These are phyloP conservation scores for Cucurbita argyrosperma DNA, from an alignment of 306 rosid genomes.

Conservation along the genomic window DNA sequence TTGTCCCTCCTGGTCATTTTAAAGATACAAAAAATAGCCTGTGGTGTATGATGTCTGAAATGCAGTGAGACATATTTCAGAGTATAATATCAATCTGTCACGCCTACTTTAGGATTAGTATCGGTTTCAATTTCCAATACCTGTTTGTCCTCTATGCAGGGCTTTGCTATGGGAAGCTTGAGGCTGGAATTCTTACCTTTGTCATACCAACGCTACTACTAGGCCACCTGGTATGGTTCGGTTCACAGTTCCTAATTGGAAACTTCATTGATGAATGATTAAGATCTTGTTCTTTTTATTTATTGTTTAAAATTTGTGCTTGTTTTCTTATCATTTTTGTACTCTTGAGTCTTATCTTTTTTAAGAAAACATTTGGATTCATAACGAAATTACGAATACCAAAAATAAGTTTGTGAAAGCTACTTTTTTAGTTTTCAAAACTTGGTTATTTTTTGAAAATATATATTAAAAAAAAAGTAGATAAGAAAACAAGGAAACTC, in stretches of 20 bases:
- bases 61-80: neutral
- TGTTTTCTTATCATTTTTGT: too few relatives aligned
- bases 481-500: too few relatives aligned
- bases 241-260: neutral
- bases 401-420: too few relatives aligned
- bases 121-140: neutral
- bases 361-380: too few relatives aligned
- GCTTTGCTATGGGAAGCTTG: conserved; percentile 86
- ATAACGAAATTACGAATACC: too few relatives aligned
- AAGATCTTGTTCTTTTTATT: too few relatives aligned
- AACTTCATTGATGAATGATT: neutral
- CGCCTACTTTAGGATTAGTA: neutral
- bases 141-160: conserved; percentile 25
- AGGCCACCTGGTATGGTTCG: conserved; percentile 60
- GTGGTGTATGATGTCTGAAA: neutral
- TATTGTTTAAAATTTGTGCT: too few relatives aligned
- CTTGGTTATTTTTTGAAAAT: too few relatives aligned
- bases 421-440: too few relatives aligned
- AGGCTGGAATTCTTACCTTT: conserved; percentile 77
- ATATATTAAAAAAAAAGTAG: too few relatives aligned
- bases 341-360: too few relatives aligned
- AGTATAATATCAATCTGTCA: neutral
- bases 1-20: neutral
- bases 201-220: conserved; percentile 61
- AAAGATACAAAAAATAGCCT: neutral